Percentiles rank a stretch among this genome's conserved stretches.
Conservation (phyloP, 306 rosid genomes). For the Acacia crassicarpa region DNA sequence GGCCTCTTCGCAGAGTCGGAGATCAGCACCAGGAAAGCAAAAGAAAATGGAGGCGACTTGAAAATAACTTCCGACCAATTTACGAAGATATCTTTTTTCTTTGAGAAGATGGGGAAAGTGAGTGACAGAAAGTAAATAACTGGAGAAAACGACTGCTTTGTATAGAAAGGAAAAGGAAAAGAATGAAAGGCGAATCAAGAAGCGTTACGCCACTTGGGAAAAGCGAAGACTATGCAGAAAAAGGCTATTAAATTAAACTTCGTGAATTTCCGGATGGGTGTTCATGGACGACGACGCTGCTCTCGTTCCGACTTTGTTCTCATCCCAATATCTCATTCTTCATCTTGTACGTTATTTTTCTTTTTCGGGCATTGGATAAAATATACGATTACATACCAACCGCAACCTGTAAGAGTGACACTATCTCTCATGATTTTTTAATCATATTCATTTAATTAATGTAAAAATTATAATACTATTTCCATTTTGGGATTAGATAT, state of each 20-base stretch:
- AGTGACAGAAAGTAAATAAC: background rate
- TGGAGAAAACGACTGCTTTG: background rate
- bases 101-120: background rate
- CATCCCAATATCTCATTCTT: background rate
- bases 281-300: background rate
- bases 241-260: background rate
- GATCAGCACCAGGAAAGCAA: conserved; percentile 19
- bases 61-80: background rate
- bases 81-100: background rate
- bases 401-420: too few species aligned
- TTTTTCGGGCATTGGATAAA: too few species aligned
- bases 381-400: too few species aligned
- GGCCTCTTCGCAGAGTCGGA: background rate
- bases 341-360: background rate
- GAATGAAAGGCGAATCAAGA: background rate
- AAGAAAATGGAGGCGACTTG: background rate
- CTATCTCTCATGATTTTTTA: too few species aligned
- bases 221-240: background rate
- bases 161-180: background rate
- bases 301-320: background rate
- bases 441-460: too few species aligned
- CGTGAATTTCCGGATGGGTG: background rate
- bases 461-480: too few species aligned
- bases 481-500: too few species aligned
- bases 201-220: background rate